These are phyloP conservation scores for Prunus dulcis DNA, from an alignment of 306 rosid species.

Conservation along the genomic window DNA sequence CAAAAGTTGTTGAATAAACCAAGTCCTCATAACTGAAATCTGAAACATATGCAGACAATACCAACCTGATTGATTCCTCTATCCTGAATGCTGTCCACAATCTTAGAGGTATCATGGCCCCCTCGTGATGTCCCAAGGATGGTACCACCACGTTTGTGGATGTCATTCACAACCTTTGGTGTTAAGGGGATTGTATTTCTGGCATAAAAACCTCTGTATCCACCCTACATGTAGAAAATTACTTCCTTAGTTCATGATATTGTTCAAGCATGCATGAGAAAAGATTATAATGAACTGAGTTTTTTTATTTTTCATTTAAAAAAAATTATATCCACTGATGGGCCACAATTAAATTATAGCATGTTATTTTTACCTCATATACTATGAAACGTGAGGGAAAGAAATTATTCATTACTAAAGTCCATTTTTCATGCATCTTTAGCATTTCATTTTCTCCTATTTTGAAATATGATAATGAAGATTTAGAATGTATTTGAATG, in stretches of 20 bases:
- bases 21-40: neutral
- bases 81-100: conserved; percentile 58
- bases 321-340: neutral
- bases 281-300: neutral
- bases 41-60: neutral
- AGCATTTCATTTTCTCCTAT: neutral
- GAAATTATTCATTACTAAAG: neutral
- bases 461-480: neutral
- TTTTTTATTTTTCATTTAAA: neutral
- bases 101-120: conserved; percentile 45
- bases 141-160: conserved; percentile 66
- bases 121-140: conserved; percentile 57
- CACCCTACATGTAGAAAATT: conserved; percentile 37
- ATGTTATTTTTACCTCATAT: neutral
- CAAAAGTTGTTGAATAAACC: neutral
- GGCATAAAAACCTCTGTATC: conserved; percentile 53
- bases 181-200: conserved; percentile 44
- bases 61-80: conserved; percentile 54
- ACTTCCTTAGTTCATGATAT: neutral
- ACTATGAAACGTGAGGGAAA: neutral
- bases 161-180: conserved; percentile 48
- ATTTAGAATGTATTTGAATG: neutral
- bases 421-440: neutral
- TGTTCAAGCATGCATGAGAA: neutral
- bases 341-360: neutral